Base-by-base conservation (phyloP, 2,329 filamentous ascomycete genomes). In the Hymenoscyphus albidus region DNA sequence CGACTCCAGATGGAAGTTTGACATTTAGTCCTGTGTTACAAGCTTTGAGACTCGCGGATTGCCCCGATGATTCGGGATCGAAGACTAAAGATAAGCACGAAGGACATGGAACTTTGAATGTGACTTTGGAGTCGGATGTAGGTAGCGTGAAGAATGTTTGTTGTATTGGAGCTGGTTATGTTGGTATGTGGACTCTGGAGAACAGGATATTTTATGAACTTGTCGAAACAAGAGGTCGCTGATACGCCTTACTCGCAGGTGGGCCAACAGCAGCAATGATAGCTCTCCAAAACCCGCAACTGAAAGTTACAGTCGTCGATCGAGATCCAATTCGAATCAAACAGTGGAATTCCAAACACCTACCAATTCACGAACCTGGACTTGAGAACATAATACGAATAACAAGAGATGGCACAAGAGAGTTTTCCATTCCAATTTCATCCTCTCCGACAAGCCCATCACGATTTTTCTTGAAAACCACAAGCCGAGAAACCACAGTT, bases 321-420 rank as follows among this genome's bases (percentile, higher is more conserved):
- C 80, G 85, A 66, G 87, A 91, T 74, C 80, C 80, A 61, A 77
- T 75, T 48, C 85, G 89, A 57, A 91, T 93, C 67, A 82, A 81
- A 59, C 83, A 85, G 65, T 94, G 91, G 91, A 89, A 91, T 71
- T 91, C 89, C 1, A 80, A 82, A 56, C 83, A 89, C 68, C 83
- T 92, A 16, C 91, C 91, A 55, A 90, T 93, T 67, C 88, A 91
- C 76, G 91, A 94, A 77, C 88, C 89, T 0, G 88, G 87, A 12
- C 80, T 94, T 32, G 79, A 83, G 62, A 84, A 91, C 59, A 84
- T 93, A 64, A 85, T 93, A 39, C 82, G 85, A 66, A 80, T 86
- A 58, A 83, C 86, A 61, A 83, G 88, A 62, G 85, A 88, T 71
- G 85, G 85, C 48, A 78, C 80, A 44, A 81, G 79, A 64, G 74